A percentile compares a stretch with the other conserved stretches of the same genome.
These are phyloP conservation scores for Malus hybrid DNA, from an alignment of 331 rosid genomes.

Conservation along the genomic window DNA sequence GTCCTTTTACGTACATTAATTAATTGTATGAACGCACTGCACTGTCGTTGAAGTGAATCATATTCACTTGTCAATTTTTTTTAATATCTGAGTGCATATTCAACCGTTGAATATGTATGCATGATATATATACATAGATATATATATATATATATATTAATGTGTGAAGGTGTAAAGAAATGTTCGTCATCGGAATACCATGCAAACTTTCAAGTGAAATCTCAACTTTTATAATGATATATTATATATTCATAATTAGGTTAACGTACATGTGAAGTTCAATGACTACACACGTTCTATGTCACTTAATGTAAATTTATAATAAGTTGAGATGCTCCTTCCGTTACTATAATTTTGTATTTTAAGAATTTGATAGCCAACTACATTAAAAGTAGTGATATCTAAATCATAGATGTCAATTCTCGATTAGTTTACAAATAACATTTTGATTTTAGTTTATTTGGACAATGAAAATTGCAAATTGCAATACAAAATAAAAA, in stretches of 20 bases:
- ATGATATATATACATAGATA: no score
- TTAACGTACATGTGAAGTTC: accelerated
- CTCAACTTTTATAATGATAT: neutral
- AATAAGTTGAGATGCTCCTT: neutral
- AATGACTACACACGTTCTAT: no score
- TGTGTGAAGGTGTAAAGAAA: neutral
- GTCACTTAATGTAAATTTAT: no score
- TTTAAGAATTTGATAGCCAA: neutral
- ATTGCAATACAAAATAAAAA: neutral
- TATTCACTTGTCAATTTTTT: neutral
- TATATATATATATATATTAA: no score
- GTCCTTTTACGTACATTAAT: neutral
- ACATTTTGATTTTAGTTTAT: no score
- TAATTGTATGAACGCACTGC: neutral
- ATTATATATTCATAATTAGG: neutral
- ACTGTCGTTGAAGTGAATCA: no score
- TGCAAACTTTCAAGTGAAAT: neutral
- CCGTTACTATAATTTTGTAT: no score
- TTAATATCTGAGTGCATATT: neutral
- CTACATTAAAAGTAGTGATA: no score
- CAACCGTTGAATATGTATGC: no score
- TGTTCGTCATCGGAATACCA: neutral
- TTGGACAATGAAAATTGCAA: no score
- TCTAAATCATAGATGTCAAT: neutral
- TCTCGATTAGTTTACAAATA: neutral